Evolutionary conservation across 1,139 yeast genomes (phyloP), one percentile per base, ranked within the genome.

Genomic region (Candida dubliniensis): DNA sequence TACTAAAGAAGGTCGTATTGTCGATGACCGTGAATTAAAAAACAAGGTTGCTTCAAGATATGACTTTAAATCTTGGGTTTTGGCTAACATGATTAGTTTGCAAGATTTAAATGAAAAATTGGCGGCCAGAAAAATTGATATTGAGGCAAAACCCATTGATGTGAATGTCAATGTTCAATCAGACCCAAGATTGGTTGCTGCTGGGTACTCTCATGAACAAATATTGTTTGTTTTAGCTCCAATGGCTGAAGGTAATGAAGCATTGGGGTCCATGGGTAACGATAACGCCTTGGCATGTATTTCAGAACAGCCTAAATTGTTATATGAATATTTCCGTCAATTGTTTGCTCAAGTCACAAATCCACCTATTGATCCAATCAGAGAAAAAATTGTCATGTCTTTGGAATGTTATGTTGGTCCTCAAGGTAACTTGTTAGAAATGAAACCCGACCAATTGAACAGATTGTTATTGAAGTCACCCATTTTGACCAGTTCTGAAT

Each of bases 241-340:
- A 53, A 93, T 93, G 99, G 98, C 96, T 36, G 87, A 82, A 56
- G 96, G 93, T 50, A 90, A 90, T 61, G 99, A 93, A 70, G 91
- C 97, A 5, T 77, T 93, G 47, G 98, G 99, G 26, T 90, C 97
- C 11, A 93, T 93, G 99, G 99, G 99, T 77, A 91, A 91, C 63
- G 99, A 93, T 63, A 84, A 93, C 47, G 96, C 98, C n/a, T 76
- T 93, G 55, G 98, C 99, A 1, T 93, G 99, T 69, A 72, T 93
- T 54, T 86, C 96, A 39, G 93, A 88, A 61, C 96, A 90, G 67
- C 98, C 99, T 40, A 86, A 86, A 56, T 73, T 93, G 53, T 74
- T 89, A 54, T 93, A 87, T 64, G 99, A 93, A 61, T 93, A 93
- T 71, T 93, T 93, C 77, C 85, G 96, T 61, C 96, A 93, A 67